Evolutionary conservation across 2,329 filamentous ascomycete genomes (phyloP).

Genomic region (Venturiaceae sp.): DNA sequence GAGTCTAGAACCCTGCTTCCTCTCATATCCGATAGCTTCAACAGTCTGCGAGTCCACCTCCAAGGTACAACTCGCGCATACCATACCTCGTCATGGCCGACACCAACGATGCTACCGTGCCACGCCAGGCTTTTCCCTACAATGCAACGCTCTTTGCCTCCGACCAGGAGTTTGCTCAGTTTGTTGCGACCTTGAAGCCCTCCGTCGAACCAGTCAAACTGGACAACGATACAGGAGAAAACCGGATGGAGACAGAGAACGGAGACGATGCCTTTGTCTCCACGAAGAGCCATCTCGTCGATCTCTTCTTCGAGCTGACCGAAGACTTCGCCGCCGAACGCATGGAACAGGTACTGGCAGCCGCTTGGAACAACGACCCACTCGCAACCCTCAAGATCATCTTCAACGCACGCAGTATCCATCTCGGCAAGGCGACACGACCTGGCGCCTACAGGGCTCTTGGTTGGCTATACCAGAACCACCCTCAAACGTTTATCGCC

Average conservation of each 20-base stretch:
- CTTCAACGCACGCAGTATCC: conserved; percentile 52
- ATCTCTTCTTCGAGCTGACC: conserved; percentile 46
- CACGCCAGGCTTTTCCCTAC: background rate
- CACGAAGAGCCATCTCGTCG: conserved; percentile 37
- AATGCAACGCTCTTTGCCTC: background rate
- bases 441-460: conserved; percentile 41
- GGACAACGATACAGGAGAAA: conserved; percentile 17
- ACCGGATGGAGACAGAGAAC: conserved; percentile 45
- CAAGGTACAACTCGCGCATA: background rate
- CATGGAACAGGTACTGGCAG: conserved; percentile 33
- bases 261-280: conserved; percentile 38
- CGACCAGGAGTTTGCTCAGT: conserved; percentile 5
- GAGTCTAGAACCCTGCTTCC: too few species aligned
- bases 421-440: conserved; percentile 45
- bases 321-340: conserved; percentile 26
- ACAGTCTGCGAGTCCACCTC: too few species aligned
- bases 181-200: conserved; percentile 8
- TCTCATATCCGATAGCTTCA: too few species aligned
- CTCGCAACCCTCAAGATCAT: conserved; percentile 47
- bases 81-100: background rate
- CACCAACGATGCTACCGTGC: background rate
- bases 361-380: conserved; percentile 41
- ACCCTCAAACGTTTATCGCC: conserved; percentile 43
- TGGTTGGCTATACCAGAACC: conserved; percentile 46
- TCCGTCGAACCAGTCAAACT: conserved; percentile 10